Percentiles rank a stretch among this genome's conserved stretches.
phyloP scores from a whole-genome alignment of 495 filamentous ascomycete genomes.

The Parmelia sp. region DNA sequence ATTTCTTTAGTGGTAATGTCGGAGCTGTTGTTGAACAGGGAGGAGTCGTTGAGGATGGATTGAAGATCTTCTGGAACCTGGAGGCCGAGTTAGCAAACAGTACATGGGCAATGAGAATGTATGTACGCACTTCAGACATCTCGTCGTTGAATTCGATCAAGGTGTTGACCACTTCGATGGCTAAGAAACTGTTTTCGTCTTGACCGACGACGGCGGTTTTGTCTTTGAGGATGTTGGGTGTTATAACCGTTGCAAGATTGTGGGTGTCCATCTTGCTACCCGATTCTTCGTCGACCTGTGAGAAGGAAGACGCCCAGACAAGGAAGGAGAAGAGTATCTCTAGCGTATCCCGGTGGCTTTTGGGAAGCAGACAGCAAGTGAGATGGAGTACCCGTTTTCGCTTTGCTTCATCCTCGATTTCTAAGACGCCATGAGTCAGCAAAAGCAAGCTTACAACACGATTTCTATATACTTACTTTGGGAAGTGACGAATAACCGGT shows the following conservation, averaged over 20 bases:
- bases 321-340: conserved; percentile 94
- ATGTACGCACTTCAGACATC: conserved; percentile 82
- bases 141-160: conserved; percentile 88
- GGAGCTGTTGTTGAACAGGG: conserved; percentile 68
- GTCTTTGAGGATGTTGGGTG: conserved; percentile 81
- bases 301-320: conserved; percentile 97
- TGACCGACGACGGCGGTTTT: conserved; percentile 59
- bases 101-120: conserved; percentile 6
- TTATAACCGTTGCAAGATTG: conserved; percentile 97
- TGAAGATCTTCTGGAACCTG: conserved; percentile 91
- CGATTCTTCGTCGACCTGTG: conserved; percentile 82
- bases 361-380: conserved; percentile 88
- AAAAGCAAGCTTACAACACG: conserved; percentile 2
- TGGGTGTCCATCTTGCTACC: conserved; percentile 99
- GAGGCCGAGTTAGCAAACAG: conserved; percentile 27
- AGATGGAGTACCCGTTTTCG: conserved; percentile 81
- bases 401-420: conserved; percentile 78
- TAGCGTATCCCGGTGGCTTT: conserved; percentile 85
- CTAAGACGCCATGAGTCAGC: conserved; percentile 38
- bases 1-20: conserved; percentile 98
- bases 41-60: conserved; percentile 73
- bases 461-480: conserved; percentile 55
- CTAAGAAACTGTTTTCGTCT: conserved; percentile 81
- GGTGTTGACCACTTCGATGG: conserved; percentile 84
- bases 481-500: conserved; percentile 80